Conservation (phyloP, 140 eudicot genomes). For the Cichorium intybus region DNA sequence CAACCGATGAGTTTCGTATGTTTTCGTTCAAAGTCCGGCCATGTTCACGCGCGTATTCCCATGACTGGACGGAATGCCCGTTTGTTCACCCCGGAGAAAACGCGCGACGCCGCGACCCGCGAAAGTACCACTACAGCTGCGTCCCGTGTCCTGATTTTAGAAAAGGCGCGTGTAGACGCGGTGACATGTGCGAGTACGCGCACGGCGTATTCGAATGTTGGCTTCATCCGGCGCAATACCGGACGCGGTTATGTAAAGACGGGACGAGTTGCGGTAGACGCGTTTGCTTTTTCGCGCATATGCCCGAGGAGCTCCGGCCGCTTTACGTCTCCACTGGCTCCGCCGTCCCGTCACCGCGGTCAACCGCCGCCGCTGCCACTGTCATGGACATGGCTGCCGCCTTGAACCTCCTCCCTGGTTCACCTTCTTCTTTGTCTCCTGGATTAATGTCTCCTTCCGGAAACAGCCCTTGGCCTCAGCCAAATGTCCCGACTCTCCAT, state of each 20-base stretch:
- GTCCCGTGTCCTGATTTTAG: constrained; percentile 95
- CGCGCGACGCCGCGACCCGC: constrained; percentile 87
- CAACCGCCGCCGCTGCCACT: constrained; percentile 57
- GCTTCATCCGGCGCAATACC: constrained; percentile 95
- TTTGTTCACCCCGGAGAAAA: constrained; percentile 97
- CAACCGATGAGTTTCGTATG: constrained; percentile 96
- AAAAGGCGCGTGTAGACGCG: constrained; percentile 91
- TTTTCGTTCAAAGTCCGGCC: constrained; percentile 90
- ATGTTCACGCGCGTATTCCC: constrained; percentile 92
- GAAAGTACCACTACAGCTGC: constrained; percentile 91
- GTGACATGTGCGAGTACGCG: constrained; percentile 94
- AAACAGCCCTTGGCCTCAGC: constrained; percentile 76
- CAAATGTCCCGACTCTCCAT: constrained; percentile 80
- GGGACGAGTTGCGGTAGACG: constrained; percentile 79
- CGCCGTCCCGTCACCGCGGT: constrained; percentile 84
- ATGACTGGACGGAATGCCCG: constrained; percentile 98
- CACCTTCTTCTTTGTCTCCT: constrained; percentile 84
- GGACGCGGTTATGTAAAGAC: constrained; percentile 87
- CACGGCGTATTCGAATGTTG: constrained; percentile 97
- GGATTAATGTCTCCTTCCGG: constrained; percentile 74
- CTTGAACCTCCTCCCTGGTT: constrained; percentile 75
- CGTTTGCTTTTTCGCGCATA: constrained; percentile 91
- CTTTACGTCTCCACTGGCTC: constrained; percentile 85
- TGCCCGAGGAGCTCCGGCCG: constrained; percentile 83
- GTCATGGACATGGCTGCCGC: constrained; percentile 97